phyloP scores from a whole-genome alignment of 305 asterid species.

The Lippia alba region DNA sequence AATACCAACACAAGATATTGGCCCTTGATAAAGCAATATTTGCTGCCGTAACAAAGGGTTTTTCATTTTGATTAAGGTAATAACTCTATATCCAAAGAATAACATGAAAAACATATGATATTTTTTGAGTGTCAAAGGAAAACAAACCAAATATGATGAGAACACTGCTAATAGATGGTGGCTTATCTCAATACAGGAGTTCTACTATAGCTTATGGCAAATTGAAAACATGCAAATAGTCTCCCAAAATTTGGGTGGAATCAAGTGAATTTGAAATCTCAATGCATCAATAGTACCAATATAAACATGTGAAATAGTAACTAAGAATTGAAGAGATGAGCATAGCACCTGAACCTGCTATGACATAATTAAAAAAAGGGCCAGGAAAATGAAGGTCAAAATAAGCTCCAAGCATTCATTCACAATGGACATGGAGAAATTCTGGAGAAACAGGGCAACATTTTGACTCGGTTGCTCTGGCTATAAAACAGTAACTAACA shows the following conservation, averaged over 20 bases:
- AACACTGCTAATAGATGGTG: background rate
- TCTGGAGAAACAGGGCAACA: background rate
- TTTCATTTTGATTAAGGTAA: background rate
- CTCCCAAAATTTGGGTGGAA: background rate
- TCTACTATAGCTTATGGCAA: background rate
- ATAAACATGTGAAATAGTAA: background rate
- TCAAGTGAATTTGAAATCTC: conserved; percentile 10
- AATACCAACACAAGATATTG: background rate
- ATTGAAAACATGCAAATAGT: background rate
- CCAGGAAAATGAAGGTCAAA: background rate
- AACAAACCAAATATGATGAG: background rate
- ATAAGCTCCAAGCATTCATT: background rate
- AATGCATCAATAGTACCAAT: conserved; percentile 11
- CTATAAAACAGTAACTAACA: background rate
- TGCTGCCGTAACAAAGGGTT: background rate
- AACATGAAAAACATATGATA: background rate
- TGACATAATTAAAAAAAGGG: background rate
- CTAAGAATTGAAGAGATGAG: background rate
- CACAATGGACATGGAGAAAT: background rate
- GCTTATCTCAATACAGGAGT: background rate
- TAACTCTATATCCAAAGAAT: too few species aligned
- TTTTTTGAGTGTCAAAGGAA: background rate
- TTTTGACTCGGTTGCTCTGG: conserved; percentile 1
- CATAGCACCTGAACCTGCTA: background rate
- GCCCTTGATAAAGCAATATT: background rate